Evolutionary conservation across 176 grass and related monocot genomes (phyloP), one percentile per base, ranked within the genome.

Genomic region (Aegilops sharonensis): DNA sequence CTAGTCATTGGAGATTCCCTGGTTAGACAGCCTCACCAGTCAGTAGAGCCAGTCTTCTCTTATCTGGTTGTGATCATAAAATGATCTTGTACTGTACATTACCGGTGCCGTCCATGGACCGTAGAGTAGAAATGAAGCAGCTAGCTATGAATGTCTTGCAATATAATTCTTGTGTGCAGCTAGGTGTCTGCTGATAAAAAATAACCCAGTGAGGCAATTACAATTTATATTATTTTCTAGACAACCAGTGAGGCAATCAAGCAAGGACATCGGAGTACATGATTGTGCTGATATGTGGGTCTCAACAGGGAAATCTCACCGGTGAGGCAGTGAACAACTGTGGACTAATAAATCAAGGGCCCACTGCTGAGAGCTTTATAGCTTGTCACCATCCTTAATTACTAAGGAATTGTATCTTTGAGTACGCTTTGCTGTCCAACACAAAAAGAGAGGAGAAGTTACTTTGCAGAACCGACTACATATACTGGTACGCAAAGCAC

Each of bases 261-360:
- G 84, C 84, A 60, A 83, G 74, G 84, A 3, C 68, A 59, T 27
- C 27, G 27, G 27, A 27, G 27, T 45, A 83, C 77, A 91, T 79
- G 75, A 84, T 45, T 73, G 74, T 47, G 40, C 57, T 45, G 85
- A 75, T 76, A 79, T 61, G 45, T 84, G 81, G 75, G 31, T 91
- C 75, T 68, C 59, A 59, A 79, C 80, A 68, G 81, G 42, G 42
- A 68, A 61, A 68, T 75, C 75, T 76, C 68, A 91, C 68, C 32
- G 21, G 74, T 79, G 84, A 86, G 64, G 31, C 80, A 83, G 74
- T 79, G 80, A 84, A 68, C 81, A 75, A 84, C 81, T 80, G 47
- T 76, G 62, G 80, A 80, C 85, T 67, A 76, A 87, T 91, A 81
- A 91, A 76, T 63, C 48, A 25, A 69, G 67, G 76, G 61, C 21